Conservation (phyloP, 768 basidiomycete species). For the button mushroom (Agaricus bisporus) region DNA sequence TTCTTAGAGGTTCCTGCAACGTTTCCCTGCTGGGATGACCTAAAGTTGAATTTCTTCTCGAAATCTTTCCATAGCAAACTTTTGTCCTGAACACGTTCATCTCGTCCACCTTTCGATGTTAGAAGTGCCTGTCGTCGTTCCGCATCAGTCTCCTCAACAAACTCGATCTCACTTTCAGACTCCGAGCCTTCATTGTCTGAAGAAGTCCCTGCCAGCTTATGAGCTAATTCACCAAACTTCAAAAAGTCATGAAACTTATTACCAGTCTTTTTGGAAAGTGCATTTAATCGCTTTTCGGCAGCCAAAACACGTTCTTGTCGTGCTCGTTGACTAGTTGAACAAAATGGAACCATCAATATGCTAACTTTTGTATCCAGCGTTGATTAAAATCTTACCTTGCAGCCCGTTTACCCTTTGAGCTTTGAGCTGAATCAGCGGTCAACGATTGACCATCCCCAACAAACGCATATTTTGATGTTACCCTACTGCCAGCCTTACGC, state of each 20-base stretch:
- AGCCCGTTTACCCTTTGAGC: slow-evolving; percentile 64
- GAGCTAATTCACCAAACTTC: neutral
- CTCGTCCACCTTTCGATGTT: slow-evolving; percentile 33
- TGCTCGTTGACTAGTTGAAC: slow-evolving; percentile 57
- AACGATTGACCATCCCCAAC: slow-evolving; percentile 48
- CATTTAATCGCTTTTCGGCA: slow-evolving; percentile 54
- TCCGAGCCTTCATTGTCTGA: slow-evolving; percentile 16
- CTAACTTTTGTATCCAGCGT: neutral
- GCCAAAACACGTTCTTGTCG: slow-evolving; percentile 74
- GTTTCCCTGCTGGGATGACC: neutral
- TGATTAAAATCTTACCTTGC: slow-evolving; percentile 38
- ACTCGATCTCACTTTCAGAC: slow-evolving; percentile 31
- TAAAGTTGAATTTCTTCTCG: slow-evolving; percentile 44
- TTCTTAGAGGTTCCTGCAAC: neutral
- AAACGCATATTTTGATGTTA: slow-evolving; percentile 59
- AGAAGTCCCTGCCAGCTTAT: slow-evolving; percentile 4
- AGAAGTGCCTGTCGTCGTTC: slow-evolving; percentile 48
- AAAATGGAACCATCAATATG: neutral
- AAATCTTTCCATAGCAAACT: slow-evolving; percentile 37
- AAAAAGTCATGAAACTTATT: slow-evolving; percentile 1
- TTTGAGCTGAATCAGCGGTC: slow-evolving; percentile 31
- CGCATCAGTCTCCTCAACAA: slow-evolving; percentile 34
- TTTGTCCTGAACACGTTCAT: slow-evolving; percentile 33
- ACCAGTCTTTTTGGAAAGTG: slow-evolving; percentile 27
- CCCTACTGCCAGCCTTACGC: slow-evolving; percentile 66